These are phyloP conservation scores for Penicillium ochrochloron DNA, from an alignment of 495 filamentous ascomycete genomes.

Conservation along the genomic window DNA sequence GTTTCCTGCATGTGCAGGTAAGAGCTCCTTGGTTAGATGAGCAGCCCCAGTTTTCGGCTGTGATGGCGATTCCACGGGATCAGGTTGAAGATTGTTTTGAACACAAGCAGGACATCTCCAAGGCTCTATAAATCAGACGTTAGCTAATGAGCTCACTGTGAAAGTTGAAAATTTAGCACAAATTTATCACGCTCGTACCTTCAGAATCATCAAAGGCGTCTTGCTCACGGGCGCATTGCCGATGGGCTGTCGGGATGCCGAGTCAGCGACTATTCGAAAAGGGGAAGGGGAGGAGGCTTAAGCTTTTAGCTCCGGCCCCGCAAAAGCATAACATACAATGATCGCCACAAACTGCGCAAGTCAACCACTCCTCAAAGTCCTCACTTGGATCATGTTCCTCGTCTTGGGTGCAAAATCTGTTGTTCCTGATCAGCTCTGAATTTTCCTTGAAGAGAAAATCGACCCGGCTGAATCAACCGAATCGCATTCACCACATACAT, in stretches of 20 bases:
- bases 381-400: conserved; percentile 86
- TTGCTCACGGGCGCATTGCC: conserved; percentile 86
- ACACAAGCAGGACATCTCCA: conserved; percentile 87
- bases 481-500: conserved; percentile 57
- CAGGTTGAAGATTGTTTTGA: conserved; percentile 64
- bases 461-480: conserved; percentile 15
- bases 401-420: conserved; percentile 76
- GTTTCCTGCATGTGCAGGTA: conserved; percentile 70
- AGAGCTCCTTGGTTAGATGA: conserved; percentile 71
- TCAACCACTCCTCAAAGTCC: conserved; percentile 84
- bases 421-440: conserved; percentile 29
- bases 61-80: conserved; percentile 43
- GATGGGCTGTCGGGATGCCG: conserved; percentile 66
- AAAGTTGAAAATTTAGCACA: conserved; percentile 3
- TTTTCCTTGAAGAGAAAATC: neutral
- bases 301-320: conserved; percentile 28
- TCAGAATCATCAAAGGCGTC: conserved; percentile 70
- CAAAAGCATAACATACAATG: conserved; percentile 70
- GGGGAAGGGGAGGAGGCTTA: conserved; percentile 28
- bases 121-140: conserved; percentile 45
- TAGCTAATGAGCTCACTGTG: conserved; percentile 24
- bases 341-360: conserved; percentile 81
- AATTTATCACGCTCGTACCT: conserved; percentile 52
- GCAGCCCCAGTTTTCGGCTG: conserved; percentile 50
- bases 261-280: conserved; percentile 41